Evolutionary conservation across 805 yeast species (phyloP).

Genomic region (Zygosaccharomyces gambellarensis): DNA sequence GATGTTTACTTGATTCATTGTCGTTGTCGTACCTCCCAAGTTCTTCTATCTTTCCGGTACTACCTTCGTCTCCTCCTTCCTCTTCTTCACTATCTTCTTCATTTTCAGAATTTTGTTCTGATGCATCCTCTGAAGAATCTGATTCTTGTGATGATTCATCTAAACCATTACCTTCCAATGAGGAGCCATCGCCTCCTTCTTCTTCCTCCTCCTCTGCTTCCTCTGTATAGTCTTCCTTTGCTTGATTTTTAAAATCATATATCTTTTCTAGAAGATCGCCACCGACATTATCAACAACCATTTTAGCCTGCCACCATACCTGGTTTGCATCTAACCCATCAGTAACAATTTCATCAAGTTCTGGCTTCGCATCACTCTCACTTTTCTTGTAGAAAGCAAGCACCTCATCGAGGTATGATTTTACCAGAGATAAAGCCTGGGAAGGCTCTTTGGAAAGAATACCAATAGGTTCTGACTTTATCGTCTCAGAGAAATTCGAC

Average conservation of each 20-base stretch:
- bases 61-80: constrained; percentile 10
- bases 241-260: constrained; percentile 41
- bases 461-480: constrained; percentile 21
- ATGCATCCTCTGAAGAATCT: constrained; percentile 15
- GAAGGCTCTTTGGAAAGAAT: constrained; percentile 18
- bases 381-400: constrained; percentile 19
- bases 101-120: constrained; percentile 15
- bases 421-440: constrained; percentile 24
- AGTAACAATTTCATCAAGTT: constrained; percentile 72
- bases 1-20: constrained; percentile 23
- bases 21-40: constrained; percentile 1
- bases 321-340: constrained; percentile 89
- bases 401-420: constrained; percentile 28
- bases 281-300: constrained; percentile 74
- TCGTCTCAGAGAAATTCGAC: constrained; percentile 18
- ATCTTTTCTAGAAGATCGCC: constrained; percentile 58
- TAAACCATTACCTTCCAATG: constrained; percentile 16
- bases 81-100: constrained; percentile 20
- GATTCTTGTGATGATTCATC: constrained; percentile 11
- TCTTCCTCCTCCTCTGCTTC: constrained; percentile 16
- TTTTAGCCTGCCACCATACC: constrained; percentile 88
- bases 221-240: constrained; percentile 12
- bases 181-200: constrained; percentile 23
- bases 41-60: constrained; percentile 11
- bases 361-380: constrained; percentile 38